Base-by-base conservation (phyloP, 2,329 filamentous ascomycete genomes). In the Fonsecaea nubica region DNA sequence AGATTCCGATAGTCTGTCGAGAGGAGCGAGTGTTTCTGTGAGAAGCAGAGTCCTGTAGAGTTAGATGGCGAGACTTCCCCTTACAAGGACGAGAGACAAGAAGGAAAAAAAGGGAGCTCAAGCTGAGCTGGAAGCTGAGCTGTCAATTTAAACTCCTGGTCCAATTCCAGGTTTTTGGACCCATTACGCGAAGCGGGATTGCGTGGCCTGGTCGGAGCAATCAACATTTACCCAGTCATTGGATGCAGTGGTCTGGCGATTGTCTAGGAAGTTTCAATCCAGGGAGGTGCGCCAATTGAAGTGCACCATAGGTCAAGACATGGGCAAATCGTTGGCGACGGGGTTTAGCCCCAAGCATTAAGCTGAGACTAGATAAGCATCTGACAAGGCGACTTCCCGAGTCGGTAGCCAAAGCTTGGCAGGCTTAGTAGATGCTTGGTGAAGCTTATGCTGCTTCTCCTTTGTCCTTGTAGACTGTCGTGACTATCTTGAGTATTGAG, bases 141-240 rank as follows among this genome's bases (percentile, higher is more conserved):
- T 15, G 40, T 52, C 40, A 60, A 36, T 36, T 60, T 60, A 30
- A 58, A 48, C 58, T 36, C 33, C 42, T 55, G 53, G 53, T 32
- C 18, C 45, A 50, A 50, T 50, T 50, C 45, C 45, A 55, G 13
- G 53, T 36, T 55, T 55, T 55, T 15, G 9, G 45, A 50, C 45
- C 45, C 45, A 50, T 50, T 3, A 4, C 45, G 15, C 21, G 9
- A 50, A 18, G 18, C 45, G 18, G 45, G 21, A 50, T 50, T 50
- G 45, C 45, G 45, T 21, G 45, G 45, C 53, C 53, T 55, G 30
- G 10, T 18, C 35, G 53, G 33, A 18, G 13, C 38, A 50, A 13
- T 13, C 18, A 33, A 35, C 42, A 38, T 61, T 32, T 54, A 30
- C 2, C 45, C 45, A 30, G 45, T 25, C 45, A 50, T 50, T 21